Base-by-base conservation (phyloP, 2,329 filamentous ascomycete species). In the Westerdykella aurantiaca region DNA sequence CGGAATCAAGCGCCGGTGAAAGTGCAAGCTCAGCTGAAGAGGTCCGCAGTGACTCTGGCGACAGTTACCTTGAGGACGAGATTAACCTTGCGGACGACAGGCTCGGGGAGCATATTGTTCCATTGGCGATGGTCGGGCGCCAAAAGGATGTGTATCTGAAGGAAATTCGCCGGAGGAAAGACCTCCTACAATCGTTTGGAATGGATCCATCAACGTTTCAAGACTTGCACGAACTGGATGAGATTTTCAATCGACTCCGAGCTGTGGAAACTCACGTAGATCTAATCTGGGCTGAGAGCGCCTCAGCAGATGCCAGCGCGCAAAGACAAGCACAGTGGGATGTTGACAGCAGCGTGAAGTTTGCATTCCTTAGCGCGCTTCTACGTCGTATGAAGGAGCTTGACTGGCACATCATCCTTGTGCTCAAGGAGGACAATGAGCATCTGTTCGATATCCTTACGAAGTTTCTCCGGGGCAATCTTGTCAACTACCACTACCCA, bases 201-300 rank as follows among this genome's bases (percentile, higher is more conserved):
- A 18, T 45, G 3, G 39, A 56, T 22, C 47, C 49, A 2, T 37
- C 42, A 22, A 44, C 31, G 2, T 49, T 53, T 16, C 41, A 50
- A 10, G 43, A 51, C 13, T 21, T 60, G 9, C 38, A 37, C 4
- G 41, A 56, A 5, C 44, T 61, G 2, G 46, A 61, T 9, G 46
- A 47, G 2, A 34, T 59, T 3, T 37, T 64, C 4, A n/a, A 51
- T 11, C 46, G 51, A 17, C 44, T 66, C 11, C 51, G 48, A 17
- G 50, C 47, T 7, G 43, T 66, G 9, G 64, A 67, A 41, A 61
- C 57, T 2, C 63, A 66, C 34, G 44, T 62, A 6, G 64, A 67
- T 41, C 49, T 67, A 17, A 43, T 58, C 7, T 60, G 50, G 34
- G 47, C 50, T n/a, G 59, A 60, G 34, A 56, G 52, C 25, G 45